Evolutionary conservation across 306 rosid species (phyloP), one percentile per base, ranked within the genome.

Genomic region (Elaeagnus macrophylla): DNA sequence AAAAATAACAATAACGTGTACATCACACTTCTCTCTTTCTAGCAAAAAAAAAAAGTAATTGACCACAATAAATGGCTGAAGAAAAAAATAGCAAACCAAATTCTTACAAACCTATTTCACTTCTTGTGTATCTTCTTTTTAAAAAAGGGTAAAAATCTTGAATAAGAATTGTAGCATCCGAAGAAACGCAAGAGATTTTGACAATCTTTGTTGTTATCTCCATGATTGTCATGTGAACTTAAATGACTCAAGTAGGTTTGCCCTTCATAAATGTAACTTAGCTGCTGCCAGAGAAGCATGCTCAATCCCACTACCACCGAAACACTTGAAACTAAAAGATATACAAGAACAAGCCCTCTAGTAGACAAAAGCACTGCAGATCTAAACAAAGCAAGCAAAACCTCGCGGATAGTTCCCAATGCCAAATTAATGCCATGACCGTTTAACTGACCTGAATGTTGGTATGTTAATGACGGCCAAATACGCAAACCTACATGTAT

Each of bases 241-340:
- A 84, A 54, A 64, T 79, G 72, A 61, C 73, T 77, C 68, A 87
- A 59, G 62, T 78, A 87, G 41, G 95, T 84, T 71, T 84, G 76
- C 12, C 96, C 96, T 66, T 78, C 77, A 17, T 87, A 91, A 53
- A 91, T 79, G 47, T 61, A 84, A 61, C 69, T 75, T 48, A 91
- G 95, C 60, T 91, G 99, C 80, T 91, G 95, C 89, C 96, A 91
- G 51, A 91, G 81, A 77, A 91, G 99, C 53, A 84, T 39, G 19
- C 68, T 56, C 65, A 91, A 59, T 50, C 99, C 99, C 43, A 87
- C 65, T 60, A 56, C 79, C 72, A 91, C 75, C 0, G 99, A 75
- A 71, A 86, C 73, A 60, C 89, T 84, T 0, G 93, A 67, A 61
- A 87, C 52, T 56, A 87, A 84, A 7, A 91, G 84, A 75, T 91